Percentiles rank a stretch among this genome's conserved stretches.
Evolutionary conservation across 371 early-diverging fungal species (phyloP).

Genomic region (Syncephalastrum contaminatum): DNA sequence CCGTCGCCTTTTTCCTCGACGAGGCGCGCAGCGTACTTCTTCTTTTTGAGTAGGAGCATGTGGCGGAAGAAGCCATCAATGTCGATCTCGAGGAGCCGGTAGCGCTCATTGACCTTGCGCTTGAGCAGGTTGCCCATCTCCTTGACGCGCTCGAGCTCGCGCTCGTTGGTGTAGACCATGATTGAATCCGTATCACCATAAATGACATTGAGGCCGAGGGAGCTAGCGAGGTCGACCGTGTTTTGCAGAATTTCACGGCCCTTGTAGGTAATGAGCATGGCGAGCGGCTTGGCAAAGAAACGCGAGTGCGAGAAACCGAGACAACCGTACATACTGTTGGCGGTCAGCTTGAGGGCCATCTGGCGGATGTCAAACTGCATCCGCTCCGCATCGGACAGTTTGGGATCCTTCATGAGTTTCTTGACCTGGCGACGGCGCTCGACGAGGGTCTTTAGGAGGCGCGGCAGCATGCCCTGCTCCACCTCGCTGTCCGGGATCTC

Average conservation of each 20-base stretch:
- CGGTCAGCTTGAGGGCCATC: conserved; percentile 97
- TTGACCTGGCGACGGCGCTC: conserved; percentile 93
- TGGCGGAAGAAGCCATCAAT: conserved; percentile 96
- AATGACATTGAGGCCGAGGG: conserved; percentile 86
- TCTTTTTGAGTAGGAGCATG: conserved; percentile 98
- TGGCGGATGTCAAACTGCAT: conserved; percentile 94
- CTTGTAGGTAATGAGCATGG: conserved; percentile 96
- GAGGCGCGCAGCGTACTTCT: conserved; percentile 97
- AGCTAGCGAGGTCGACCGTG: conserved; percentile 88
- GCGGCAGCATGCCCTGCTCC: conserved; percentile 87
- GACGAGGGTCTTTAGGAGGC: conserved; percentile 88
- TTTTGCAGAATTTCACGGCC: conserved; percentile 98
- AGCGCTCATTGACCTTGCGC: conserved; percentile 88
- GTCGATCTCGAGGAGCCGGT: conserved; percentile 95
- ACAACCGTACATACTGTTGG: conserved; percentile 99
- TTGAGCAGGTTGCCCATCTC: conserved; percentile 84
- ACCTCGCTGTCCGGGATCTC: conserved; percentile 71
- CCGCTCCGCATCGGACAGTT: conserved; percentile 52
- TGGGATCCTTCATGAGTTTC: conserved; percentile 79
- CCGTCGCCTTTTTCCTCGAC: conserved; percentile 68
- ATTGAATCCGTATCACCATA: conserved; percentile 99
- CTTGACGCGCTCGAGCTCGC: conserved; percentile 71
- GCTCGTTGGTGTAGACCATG: conserved; percentile 97
- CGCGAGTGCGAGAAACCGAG: conserved; percentile 95
- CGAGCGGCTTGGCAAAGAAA: conserved; percentile 98